phyloP scores from a whole-genome alignment of 2,329 filamentous ascomycete genomes.

The Calonectria hongkongensis region DNA sequence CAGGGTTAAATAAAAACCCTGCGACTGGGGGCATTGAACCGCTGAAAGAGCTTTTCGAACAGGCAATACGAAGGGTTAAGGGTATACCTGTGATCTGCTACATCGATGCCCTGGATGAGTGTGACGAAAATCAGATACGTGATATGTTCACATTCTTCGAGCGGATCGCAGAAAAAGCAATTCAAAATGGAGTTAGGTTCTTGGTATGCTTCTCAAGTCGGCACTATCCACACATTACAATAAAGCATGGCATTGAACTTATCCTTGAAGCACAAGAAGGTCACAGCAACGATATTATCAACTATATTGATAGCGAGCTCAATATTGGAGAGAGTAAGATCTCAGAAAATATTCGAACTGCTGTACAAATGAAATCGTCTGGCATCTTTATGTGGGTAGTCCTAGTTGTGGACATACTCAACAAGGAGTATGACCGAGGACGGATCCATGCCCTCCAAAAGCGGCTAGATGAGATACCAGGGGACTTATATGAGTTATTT shows the following conservation, averaged over 20 bases:
- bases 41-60: conserved; percentile 17
- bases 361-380: conserved; percentile 61
- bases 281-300: conserved; percentile 52
- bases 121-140: conserved; percentile 62
- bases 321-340: background rate
- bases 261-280: conserved; percentile 52
- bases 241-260: conserved; percentile 53
- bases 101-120: conserved; percentile 70
- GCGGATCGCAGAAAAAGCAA: conserved; percentile 55
- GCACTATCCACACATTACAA: conserved; percentile 66
- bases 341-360: background rate
- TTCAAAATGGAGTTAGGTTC: conserved; percentile 47
- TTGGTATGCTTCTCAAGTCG: conserved; percentile 67
- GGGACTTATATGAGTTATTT: conserved; percentile 68
- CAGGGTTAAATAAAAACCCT: background rate
- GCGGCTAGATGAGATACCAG: conserved; percentile 60
- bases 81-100: conserved; percentile 42
- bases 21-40: background rate
- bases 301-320: conserved; percentile 45
- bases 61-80: rapidly evolving
- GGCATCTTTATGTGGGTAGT: conserved; percentile 68
- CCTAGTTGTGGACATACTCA: conserved; percentile 62
- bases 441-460: conserved; percentile 47
- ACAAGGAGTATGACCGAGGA: conserved; percentile 57
- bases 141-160: conserved; percentile 66